Percentiles rank a stretch among this genome's conserved stretches.
phyloP scores from a whole-genome alignment of 2,329 filamentous ascomycete species.

The Aspergillus sp. region DNA sequence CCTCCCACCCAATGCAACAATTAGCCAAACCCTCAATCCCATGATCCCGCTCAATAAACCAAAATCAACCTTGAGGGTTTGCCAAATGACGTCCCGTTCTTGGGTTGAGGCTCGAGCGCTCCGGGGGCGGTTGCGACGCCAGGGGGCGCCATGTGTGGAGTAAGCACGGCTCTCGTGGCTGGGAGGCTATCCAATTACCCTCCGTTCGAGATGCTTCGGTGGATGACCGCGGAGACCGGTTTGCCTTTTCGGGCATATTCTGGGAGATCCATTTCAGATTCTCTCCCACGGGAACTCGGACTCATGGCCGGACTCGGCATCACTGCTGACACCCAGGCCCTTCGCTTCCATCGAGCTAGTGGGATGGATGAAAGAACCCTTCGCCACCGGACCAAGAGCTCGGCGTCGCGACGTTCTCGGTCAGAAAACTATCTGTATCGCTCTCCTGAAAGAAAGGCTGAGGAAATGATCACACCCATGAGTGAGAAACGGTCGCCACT shows the following conservation, averaged over 20 bases:
- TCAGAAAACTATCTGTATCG: background rate
- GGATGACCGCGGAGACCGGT: background rate
- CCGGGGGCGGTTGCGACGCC: background rate
- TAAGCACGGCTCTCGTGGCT: background rate
- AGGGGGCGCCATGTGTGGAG: background rate
- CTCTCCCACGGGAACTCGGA: background rate
- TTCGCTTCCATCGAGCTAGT: background rate
- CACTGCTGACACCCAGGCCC: background rate
- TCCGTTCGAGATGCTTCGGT: background rate
- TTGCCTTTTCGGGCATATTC: background rate
- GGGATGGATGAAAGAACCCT: background rate
- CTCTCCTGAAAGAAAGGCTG: background rate
- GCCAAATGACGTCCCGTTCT: background rate
- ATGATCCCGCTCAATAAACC: background rate
- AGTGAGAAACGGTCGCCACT: background rate
- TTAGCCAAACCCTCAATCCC: background rate
- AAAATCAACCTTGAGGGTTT: too few species aligned
- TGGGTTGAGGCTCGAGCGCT: background rate
- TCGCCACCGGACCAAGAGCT: background rate
- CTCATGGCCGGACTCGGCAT: background rate
- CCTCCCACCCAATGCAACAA: background rate
- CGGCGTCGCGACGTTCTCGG: background rate
- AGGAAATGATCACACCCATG: background rate
- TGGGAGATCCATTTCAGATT: background rate
- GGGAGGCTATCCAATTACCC: background rate